Conservation (phyloP, 192 early-diverging fungal species). For the Glomus cerebriforme region DNA sequence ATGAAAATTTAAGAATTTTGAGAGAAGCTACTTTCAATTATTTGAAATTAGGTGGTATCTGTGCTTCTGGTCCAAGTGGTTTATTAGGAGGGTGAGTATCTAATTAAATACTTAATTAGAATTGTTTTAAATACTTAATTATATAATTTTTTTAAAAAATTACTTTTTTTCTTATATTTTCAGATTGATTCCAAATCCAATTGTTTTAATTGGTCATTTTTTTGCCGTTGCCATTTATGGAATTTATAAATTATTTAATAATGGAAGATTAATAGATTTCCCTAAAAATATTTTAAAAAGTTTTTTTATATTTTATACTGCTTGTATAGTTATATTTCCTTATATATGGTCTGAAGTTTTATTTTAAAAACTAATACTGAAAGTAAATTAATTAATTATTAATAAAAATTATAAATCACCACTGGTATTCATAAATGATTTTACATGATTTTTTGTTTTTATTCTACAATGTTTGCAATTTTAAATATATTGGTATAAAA, state of each 20-base stretch:
- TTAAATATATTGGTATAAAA: no score
- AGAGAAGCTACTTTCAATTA: slow-evolving; percentile 89
- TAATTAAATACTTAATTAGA: not conserved
- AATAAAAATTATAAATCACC: no score
- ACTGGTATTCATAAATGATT: no score
- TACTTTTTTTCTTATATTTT: not conserved
- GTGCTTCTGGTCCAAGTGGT: slow-evolving; percentile 79
- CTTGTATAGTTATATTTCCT: slow-evolving; percentile 45
- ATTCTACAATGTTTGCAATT: no score
- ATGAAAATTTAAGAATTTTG: slow-evolving; percentile 70
- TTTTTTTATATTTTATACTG: slow-evolving; percentile 50
- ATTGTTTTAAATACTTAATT: not conserved
- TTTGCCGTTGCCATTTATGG: slow-evolving; percentile 85
- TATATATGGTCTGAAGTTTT: slow-evolving; percentile 41
- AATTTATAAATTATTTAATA: slow-evolving; percentile 56
- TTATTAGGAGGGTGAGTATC: slow-evolving; percentile 66
- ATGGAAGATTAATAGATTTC: slow-evolving; percentile 48
- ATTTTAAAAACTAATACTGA: no score
- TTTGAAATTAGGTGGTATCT: slow-evolving; percentile 80
- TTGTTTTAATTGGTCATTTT: slow-evolving; percentile 85
- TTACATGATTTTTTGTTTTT: no score
- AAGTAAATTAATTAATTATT: no score
- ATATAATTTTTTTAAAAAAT: no score
- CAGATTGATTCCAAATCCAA: slow-evolving; percentile 69
- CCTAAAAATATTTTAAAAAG: slow-evolving; percentile 50